Percentiles rank a stretch among this genome's conserved stretches.
Evolutionary conservation across 2,329 filamentous ascomycete species (phyloP).

Genomic region (Shiraia sp.): DNA sequence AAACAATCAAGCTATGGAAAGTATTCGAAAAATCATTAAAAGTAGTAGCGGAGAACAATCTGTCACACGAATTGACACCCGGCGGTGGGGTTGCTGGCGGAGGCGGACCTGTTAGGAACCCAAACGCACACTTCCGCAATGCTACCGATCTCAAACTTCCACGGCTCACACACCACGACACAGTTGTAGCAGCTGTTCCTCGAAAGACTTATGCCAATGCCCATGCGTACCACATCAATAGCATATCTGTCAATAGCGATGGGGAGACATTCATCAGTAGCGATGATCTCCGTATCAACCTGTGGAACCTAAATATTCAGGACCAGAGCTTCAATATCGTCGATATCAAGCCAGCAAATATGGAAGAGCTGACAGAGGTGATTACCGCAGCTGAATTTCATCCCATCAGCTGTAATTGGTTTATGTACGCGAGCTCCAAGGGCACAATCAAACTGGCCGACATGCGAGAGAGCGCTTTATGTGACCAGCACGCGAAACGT

Average conservation of each 20-base stretch:
- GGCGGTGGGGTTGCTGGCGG: constrained; percentile 69
- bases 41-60: constrained; percentile 97
- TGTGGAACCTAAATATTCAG: constrained; percentile 99
- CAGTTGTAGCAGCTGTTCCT: constrained; percentile 93
- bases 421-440: constrained; percentile 99
- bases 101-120: constrained; percentile 76
- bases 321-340: constrained; percentile 99
- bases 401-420: constrained; percentile 97
- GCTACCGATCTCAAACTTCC: constrained; percentile 87
- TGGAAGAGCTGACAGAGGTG: constrained; percentile 98
- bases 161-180: constrained; percentile 96
- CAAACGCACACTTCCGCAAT: constrained; percentile 75
- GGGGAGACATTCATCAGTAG: constrained; percentile 99
- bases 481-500: constrained; percentile 96
- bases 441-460: constrained; percentile 98
- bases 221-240: constrained; percentile 99
- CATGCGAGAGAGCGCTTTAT: constrained; percentile 95
- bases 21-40: constrained; percentile 99
- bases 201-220: constrained; percentile 97
- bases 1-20: constrained; percentile 99
- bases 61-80: constrained; percentile 91
- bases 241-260: constrained; percentile 99
- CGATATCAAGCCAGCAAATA: constrained; percentile 99
- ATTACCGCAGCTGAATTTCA: constrained; percentile 99
- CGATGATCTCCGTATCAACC: constrained; percentile 94